Evolutionary conservation across 768 basidiomycete genomes (phyloP).

Genomic region (Rhodosporidiobolus odoratus): DNA sequence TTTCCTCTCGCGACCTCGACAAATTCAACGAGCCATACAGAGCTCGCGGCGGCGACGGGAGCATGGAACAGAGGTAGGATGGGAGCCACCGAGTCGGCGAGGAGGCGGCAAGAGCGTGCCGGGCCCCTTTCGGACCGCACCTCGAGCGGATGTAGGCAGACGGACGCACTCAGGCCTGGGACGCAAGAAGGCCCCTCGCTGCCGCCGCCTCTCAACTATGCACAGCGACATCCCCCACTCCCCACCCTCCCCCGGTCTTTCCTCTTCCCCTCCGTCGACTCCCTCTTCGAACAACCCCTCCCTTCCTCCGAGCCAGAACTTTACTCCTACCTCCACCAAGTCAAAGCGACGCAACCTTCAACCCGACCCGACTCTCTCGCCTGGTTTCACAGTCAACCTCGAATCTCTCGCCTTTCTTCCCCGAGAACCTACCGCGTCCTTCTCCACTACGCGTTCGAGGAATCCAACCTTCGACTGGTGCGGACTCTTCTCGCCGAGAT

Average conservation of each 20-base stretch:
- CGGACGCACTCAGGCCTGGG: too few relatives aligned
- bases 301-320: conserved; percentile 1
- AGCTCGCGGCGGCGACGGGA: too few relatives aligned
- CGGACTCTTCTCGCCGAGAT: conserved; percentile 16
- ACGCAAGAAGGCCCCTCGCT: too few relatives aligned
- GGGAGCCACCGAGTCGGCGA: too few relatives aligned
- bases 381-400: conserved; percentile 12
- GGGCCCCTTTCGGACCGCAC: too few relatives aligned
- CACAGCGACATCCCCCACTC: neutral
- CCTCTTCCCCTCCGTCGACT: neutral
- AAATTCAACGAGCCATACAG: neutral
- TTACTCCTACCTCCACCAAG: conserved; percentile 4
- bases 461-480: conserved; percentile 2
- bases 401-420: neutral
- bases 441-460: conserved; percentile 2
- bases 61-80: too few relatives aligned
- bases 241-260: neutral
- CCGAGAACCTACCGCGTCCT: conserved; percentile 8
- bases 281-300: neutral
- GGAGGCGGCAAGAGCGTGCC: too few relatives aligned
- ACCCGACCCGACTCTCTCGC: neutral
- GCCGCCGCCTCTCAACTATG: neutral
- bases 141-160: too few relatives aligned
- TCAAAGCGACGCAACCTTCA: neutral
- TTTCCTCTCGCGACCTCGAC: neutral